Evolutionary conservation across 2,329 filamentous ascomycete genomes (phyloP), one percentile per base, ranked within the genome.

Genomic region (Lizonia empirigonia): DNA sequence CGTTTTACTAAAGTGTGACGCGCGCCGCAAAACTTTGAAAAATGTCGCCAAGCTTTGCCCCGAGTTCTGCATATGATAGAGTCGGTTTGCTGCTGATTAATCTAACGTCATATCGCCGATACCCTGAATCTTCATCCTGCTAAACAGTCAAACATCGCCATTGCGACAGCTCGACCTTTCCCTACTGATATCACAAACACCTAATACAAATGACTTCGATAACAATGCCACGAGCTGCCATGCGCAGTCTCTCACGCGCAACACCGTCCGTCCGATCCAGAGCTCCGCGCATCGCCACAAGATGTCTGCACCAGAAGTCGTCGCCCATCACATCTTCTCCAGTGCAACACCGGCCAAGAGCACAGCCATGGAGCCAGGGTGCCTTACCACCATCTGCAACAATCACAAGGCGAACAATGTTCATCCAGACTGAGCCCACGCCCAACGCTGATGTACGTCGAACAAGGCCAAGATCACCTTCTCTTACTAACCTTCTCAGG

Each of bases 371-470:
- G 63, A 56, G 27, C 19, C 60, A 56, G 23, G 57, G 44, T 6
- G 32, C 58, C 19, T 37, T 51, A 24, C 37, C 44, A 1, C 53
- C 62, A 4, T 55, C 48, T 12, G 44, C 54, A 18, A 48, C 55
- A 9, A 44, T 64, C 18, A 53, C 60, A 24, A 64, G 69, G 39
- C 87, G 93, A 59, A 91, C 86, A 19, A 96, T 99, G 74, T 99
- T 97, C 79, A 99, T 99, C 69, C 94, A 99, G 77, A 97, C 93
- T 5, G 93, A 97, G 71, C 84, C 83, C 60, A 99, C 94, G 1
- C 94, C 94, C 20, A 99, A 99, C 76, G 81, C 86, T n/a, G 91
- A 97, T 78, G 92, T 84, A 70, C 64, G 76, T 5, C 15, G 22
- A 19, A 26, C 16, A 15, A 8, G 7, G 20, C 23, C 15, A 23